Percentiles rank a stretch among this genome's conserved stretches.
Evolutionary conservation across 768 basidiomycete genomes (phyloP).

Genomic region (Auriscalpium orientale): DNA sequence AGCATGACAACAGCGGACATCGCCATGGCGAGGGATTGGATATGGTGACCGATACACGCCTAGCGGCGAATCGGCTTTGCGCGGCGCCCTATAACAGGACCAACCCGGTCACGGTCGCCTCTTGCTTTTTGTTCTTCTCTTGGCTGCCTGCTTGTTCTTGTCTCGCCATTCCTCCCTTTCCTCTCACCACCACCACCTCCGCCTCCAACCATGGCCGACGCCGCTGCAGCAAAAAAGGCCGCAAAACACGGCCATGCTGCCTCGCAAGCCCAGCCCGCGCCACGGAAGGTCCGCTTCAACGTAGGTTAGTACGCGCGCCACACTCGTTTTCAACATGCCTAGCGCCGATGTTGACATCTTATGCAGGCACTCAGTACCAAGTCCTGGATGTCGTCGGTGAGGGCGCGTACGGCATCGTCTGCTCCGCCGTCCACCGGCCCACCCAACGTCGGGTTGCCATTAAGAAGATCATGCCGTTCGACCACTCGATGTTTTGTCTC

Average conservation of each 20-base stretch:
- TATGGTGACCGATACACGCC: neutral
- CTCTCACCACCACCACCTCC: neutral
- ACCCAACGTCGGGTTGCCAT: conserved; percentile 87
- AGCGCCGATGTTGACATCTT: neutral
- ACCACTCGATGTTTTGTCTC: conserved; percentile 89
- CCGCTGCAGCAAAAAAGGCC: conserved; percentile 21
- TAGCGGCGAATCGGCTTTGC: no score
- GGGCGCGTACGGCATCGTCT: conserved; percentile 91
- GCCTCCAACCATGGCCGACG: conserved; percentile 10
- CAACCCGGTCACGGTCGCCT: neutral
- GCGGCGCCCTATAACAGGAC: neutral
- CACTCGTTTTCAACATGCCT: neutral
- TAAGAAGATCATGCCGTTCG: conserved; percentile 93
- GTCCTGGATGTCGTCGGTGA: conserved; percentile 86
- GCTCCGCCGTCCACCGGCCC: conserved; percentile 73
- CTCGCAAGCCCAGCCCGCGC: conserved; percentile 43
- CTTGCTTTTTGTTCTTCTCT: neutral
- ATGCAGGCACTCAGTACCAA: conserved; percentile 44
- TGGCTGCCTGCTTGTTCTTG: neutral
- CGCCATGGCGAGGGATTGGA: no score
- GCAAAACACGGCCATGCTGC: conserved; percentile 41
- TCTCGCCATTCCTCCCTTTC: neutral
- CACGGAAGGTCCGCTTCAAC: conserved; percentile 84
- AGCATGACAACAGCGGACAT: no score
- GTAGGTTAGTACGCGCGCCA: conserved; percentile 42